Base-by-base conservation (phyloP, 371 early-diverging fungal species). In the Syncephalastrum sp. region DNA sequence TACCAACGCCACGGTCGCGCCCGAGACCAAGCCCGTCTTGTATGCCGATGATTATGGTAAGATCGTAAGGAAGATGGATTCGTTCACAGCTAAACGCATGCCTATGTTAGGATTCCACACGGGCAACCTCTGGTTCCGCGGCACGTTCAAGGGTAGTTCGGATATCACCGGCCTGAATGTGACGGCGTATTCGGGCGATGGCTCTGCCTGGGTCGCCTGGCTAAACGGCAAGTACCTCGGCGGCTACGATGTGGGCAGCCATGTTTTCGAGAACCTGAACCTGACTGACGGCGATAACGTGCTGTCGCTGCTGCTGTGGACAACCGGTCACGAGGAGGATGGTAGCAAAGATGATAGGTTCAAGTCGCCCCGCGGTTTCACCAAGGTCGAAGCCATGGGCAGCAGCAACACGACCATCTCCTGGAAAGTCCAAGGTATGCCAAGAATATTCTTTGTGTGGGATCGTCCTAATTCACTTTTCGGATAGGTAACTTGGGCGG, bases 171-270 rank as follows among this genome's bases (percentile, higher is more conserved):
- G 60, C 4, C 33, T 67, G 14, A 49, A 50, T 23, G 19, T 67
- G 17, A 65, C 59, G 14, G 63, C 57, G 3, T 42, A 50, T 7
- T 65, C 63, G 17, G 63, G 67, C 6, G 59, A 47, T 25, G 56
- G 49, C n/a, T 62, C 62, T 14, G 67, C 52, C 10, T 67, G 54
- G 52, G 24, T 54, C 16, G 56, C 56, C 12, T 67, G 63, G 60
- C 54, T 67, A 38, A 67, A 67, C 42, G 60, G 63, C 42, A 47
- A 67, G 29, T 67, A 59, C 25, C 67, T 67, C 46, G 67, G 67
- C n/a, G 59, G 59, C 17, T 59, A n/a, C n/a, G 59, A 53, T n/a
- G 51, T 53, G 12, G 59, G 59, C 16, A 59, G 47, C 42, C 59
- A 59, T 4, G 59, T 38, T 6, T 53, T 59, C 16, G 27, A 23